Conservation (phyloP, 139 green algal species). For the Volvox africanus region DNA sequence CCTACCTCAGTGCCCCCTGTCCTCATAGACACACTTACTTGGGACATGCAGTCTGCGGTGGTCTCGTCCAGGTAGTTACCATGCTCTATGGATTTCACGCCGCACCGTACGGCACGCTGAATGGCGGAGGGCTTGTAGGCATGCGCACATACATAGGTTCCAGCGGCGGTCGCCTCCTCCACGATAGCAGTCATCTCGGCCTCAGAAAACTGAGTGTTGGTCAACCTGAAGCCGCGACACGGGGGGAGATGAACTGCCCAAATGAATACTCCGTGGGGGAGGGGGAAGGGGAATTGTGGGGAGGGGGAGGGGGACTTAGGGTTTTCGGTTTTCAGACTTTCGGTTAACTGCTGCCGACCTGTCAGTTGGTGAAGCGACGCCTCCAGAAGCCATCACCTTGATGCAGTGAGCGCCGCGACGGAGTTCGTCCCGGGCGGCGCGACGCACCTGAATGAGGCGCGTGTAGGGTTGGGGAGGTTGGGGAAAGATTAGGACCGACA, state of each 20-base stretch:
- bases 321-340: no score
- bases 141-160: slow-evolving; percentile 77
- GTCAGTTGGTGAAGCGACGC: slow-evolving; percentile 76
- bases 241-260: no score
- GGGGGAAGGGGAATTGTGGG: no score
- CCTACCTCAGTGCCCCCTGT: no score
- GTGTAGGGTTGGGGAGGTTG: no score
- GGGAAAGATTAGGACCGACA: no score
- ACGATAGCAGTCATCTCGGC: slow-evolving; percentile 75
- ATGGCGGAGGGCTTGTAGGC: slow-evolving; percentile 77
- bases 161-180: slow-evolving; percentile 74
- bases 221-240: slow-evolving; percentile 46
- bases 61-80: slow-evolving; percentile 71
- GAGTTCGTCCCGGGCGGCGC: slow-evolving; percentile 75
- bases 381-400: slow-evolving; percentile 82
- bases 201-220: slow-evolving; percentile 72
- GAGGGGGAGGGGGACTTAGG: no score
- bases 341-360: slow-evolving; percentile 53
- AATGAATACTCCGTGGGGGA: no score
- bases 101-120: slow-evolving; percentile 57
- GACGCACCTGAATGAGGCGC: slow-evolving; percentile 37
- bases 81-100: slow-evolving; percentile 74
- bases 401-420: slow-evolving; percentile 77
- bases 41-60: slow-evolving; percentile 51
- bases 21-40: no score